A percentile compares a stretch with the other conserved stretches of the same genome.
Conservation (phyloP, 1,139 yeast genomes). For the Scheffersomyces quercinus region DNA sequence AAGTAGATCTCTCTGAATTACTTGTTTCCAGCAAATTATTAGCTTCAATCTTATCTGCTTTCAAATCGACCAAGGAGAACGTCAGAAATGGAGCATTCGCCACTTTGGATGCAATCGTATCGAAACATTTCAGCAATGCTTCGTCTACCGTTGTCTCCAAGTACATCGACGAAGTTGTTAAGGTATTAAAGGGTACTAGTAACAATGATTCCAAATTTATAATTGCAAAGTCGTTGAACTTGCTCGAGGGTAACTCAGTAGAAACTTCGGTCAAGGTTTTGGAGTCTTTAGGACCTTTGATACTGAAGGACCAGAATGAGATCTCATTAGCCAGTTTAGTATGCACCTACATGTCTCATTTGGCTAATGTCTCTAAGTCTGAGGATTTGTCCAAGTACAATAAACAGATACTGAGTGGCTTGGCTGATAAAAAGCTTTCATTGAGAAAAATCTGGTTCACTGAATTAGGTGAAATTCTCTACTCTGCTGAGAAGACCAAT, state of each 20-base stretch:
- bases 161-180: slow-evolving; percentile 53
- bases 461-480: slow-evolving; percentile 40
- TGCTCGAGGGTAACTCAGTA: slow-evolving; percentile 6
- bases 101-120: slow-evolving; percentile 34
- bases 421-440: slow-evolving; percentile 62
- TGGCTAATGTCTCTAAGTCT: slow-evolving; percentile 10
- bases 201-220: slow-evolving; percentile 65
- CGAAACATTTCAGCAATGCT: slow-evolving; percentile 14
- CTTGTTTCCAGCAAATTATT: slow-evolving; percentile 53
- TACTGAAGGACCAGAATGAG: slow-evolving; percentile 79
- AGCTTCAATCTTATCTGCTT: slow-evolving; percentile 58
- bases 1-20: slow-evolving; percentile 17
- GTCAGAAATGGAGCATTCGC: slow-evolving; percentile 57
- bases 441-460: slow-evolving; percentile 70
- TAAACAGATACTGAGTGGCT: slow-evolving; percentile 53
- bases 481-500: slow-evolving; percentile 2
- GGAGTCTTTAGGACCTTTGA: slow-evolving; percentile 46
- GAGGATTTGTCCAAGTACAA: slow-evolving; percentile 12
- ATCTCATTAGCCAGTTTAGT: slow-evolving; percentile 51
- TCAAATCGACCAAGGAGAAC: slow-evolving; percentile 69
- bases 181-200: slow-evolving; percentile 59
- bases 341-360: slow-evolving; percentile 49
- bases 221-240: slow-evolving; percentile 16
- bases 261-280: slow-evolving; percentile 33
- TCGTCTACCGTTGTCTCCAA: slow-evolving; percentile 16